Percentiles rank a stretch among this genome's conserved stretches.
Conservation (phyloP, 495 filamentous ascomycete species). For the Aspergillus mulundensis region DNA sequence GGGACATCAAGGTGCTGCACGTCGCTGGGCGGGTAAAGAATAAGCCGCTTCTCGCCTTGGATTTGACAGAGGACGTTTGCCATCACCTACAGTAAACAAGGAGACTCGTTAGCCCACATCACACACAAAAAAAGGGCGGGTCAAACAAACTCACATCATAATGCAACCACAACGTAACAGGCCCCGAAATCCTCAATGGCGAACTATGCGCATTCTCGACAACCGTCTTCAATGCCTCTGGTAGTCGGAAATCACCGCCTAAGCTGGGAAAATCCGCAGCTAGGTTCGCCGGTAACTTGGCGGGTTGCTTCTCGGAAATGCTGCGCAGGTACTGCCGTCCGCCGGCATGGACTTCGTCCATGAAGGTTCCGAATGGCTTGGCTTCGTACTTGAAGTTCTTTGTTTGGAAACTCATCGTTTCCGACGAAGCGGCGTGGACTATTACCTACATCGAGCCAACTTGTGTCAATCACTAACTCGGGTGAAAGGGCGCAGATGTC, state of each 20-base stretch:
- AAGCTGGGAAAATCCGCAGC: conserved; percentile 66
- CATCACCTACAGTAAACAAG: conserved; percentile 57
- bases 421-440: conserved; percentile 60
- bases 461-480: conserved; percentile 19
- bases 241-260: conserved; percentile 66
- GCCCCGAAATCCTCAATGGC: conserved; percentile 73
- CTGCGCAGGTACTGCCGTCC: conserved; percentile 72
- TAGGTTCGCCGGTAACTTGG: conserved; percentile 63
- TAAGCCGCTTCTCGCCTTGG: conserved; percentile 62
- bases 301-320: conserved; percentile 62
- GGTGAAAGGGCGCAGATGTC: no score
- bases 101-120: background rate
- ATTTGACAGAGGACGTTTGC: conserved; percentile 86
- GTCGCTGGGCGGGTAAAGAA: conserved; percentile 76
- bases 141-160: conserved; percentile 62
- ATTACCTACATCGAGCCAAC: conserved; percentile 51
- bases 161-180: conserved; percentile 87
- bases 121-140: background rate
- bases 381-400: conserved; percentile 81
- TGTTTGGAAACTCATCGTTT: conserved; percentile 70
- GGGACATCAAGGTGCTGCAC: conserved; percentile 64
- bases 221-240: conserved; percentile 56
- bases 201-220: conserved; percentile 69
- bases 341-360: conserved; percentile 56
- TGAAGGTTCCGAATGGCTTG: conserved; percentile 63